phyloP scores from a whole-genome alignment of 768 basidiomycete species.

The Amanita thiersii region DNA sequence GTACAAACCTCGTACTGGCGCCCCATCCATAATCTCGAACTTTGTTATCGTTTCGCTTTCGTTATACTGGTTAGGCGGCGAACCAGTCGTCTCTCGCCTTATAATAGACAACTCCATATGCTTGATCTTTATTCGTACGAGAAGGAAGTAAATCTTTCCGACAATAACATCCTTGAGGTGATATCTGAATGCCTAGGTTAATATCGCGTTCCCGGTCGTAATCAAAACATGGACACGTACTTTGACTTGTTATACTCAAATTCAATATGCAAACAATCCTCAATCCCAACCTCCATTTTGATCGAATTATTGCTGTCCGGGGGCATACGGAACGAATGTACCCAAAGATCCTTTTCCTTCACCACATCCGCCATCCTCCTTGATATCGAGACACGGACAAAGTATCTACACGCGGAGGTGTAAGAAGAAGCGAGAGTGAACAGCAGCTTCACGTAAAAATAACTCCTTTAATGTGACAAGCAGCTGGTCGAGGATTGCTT shows the following conservation, averaged over 20 bases:
- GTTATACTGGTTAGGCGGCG: constrained; percentile 98
- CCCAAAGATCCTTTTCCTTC: constrained; percentile 95
- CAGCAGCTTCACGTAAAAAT: constrained; percentile 4
- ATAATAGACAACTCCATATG: constrained; percentile 99
- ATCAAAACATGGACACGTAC: constrained; percentile 34
- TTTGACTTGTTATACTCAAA: constrained; percentile 99
- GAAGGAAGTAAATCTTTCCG: constrained; percentile 98
- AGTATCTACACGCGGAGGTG: constrained; percentile 53
- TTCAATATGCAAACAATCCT: constrained; percentile 97
- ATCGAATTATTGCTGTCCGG: constrained; percentile 97
- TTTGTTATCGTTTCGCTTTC: constrained; percentile 99
- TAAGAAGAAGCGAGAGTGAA: constrained; percentile 9
- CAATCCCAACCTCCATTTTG: constrained; percentile 99
- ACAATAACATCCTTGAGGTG: constrained; percentile 99
- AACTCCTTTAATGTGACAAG: constrained; percentile 7
- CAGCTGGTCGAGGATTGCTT: constrained; percentile 17
- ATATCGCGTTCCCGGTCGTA: not conserved
- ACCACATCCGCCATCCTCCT: constrained; percentile 87
- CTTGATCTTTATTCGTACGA: constrained; percentile 99
- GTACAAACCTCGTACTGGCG: constrained; percentile 81
- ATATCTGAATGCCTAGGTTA: constrained; percentile 54
- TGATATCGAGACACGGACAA: constrained; percentile 84
- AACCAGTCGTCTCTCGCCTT: constrained; percentile 91
- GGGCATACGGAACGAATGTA: constrained; percentile 97
- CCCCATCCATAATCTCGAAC: constrained; percentile 99